Evolutionary conservation across 352 stramenopile genomes (phyloP).

Genomic region (Phytopythium aichiense): DNA sequence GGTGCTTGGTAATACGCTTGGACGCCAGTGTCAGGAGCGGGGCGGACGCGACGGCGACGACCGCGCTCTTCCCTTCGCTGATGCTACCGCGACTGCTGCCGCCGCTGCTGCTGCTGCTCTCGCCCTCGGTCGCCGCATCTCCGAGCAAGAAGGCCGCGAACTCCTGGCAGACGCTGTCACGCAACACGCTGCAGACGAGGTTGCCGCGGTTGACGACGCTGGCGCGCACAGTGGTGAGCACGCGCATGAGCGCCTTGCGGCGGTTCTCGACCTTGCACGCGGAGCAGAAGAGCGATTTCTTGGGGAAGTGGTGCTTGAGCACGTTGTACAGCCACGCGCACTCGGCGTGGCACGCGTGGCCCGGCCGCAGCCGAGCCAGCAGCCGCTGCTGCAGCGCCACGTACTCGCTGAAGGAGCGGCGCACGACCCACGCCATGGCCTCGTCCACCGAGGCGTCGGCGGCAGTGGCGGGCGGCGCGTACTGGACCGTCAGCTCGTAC

Average conservation of each 20-base stretch:
- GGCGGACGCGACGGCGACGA: not conserved
- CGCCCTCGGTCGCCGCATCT: conserved; percentile 4
- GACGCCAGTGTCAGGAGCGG: not conserved
- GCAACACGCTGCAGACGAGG: conserved; percentile 22
- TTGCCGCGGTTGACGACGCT: conserved; percentile 29
- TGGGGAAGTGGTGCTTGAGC: conserved; percentile 34
- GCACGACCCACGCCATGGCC: conserved; percentile 20
- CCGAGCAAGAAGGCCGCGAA: conserved; percentile 24
- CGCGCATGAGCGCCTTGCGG: conserved; percentile 20
- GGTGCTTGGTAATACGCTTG: not conserved
- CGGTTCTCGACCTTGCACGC: conserved; percentile 19
- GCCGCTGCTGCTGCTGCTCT: conserved; percentile 1
- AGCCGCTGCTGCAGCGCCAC: conserved; percentile 34
- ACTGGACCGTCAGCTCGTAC: conserved; percentile 26
- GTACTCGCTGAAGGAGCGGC: conserved; percentile 38
- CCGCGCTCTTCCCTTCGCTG: not conserved
- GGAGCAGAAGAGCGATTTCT: conserved; percentile 21
- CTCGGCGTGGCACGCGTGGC: conserved; percentile 26
- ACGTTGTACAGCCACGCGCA: conserved; percentile 32
- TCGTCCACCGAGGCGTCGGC: conserved; percentile 1
- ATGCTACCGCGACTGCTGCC: not conserved
- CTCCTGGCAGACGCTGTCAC: conserved; percentile 21
- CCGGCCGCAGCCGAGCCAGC: conserved; percentile 13
- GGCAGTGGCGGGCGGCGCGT: conserved; percentile 10
- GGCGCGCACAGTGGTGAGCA: conserved; percentile 22